These are phyloP conservation scores for Boletus mariae DNA, from an alignment of 1,284 basidiomycete species.

Conservation along the genomic window DNA sequence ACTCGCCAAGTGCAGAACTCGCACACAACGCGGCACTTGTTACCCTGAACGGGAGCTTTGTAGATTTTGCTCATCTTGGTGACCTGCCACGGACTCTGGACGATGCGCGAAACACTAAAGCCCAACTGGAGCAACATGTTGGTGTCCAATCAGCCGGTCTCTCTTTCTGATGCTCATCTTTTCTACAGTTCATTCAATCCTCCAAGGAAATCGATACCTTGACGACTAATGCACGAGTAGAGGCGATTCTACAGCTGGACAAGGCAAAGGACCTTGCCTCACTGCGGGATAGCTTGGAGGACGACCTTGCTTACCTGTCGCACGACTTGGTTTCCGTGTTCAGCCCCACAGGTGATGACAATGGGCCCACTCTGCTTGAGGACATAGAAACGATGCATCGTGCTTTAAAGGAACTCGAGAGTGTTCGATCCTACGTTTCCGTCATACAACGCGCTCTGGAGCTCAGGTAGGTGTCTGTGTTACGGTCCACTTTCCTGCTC, in stretches of 20 bases:
- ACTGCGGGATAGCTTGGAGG: slow-evolving; percentile 70
- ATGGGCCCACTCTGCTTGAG: slow-evolving; percentile 67
- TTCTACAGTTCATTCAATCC: slow-evolving; percentile 60
- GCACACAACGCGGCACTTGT: slow-evolving; percentile 43
- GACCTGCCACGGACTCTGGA: slow-evolving; percentile 39
- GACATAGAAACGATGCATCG: slow-evolving; percentile 73
- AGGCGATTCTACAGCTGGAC: slow-evolving; percentile 46
- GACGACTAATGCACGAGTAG: slow-evolving; percentile 42
- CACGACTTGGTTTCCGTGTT: slow-evolving; percentile 60
- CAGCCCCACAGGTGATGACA: slow-evolving; percentile 39
- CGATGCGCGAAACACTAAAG: slow-evolving; percentile 35
- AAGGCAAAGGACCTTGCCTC: slow-evolving; percentile 71
- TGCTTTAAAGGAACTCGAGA: slow-evolving; percentile 69
- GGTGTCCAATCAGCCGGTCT: slow-evolving; percentile 23
- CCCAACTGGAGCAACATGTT: slow-evolving; percentile 43
- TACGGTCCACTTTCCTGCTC: slow-evolving; percentile 1
- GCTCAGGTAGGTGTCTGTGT: slow-evolving; percentile 60
- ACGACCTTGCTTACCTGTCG: slow-evolving; percentile 70
- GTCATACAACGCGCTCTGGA: slow-evolving; percentile 68
- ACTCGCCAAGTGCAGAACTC: slow-evolving; percentile 41
- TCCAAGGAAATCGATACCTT: slow-evolving; percentile 42
- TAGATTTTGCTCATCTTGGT: slow-evolving; percentile 46
- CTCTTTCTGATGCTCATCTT: slow-evolving; percentile 32
- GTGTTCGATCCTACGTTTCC: slow-evolving; percentile 72
- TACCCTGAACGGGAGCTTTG: slow-evolving; percentile 45